These are phyloP conservation scores for Phytophthora podocarpi DNA, from an alignment of 352 stramenopile genomes.

Conservation along the genomic window DNA sequence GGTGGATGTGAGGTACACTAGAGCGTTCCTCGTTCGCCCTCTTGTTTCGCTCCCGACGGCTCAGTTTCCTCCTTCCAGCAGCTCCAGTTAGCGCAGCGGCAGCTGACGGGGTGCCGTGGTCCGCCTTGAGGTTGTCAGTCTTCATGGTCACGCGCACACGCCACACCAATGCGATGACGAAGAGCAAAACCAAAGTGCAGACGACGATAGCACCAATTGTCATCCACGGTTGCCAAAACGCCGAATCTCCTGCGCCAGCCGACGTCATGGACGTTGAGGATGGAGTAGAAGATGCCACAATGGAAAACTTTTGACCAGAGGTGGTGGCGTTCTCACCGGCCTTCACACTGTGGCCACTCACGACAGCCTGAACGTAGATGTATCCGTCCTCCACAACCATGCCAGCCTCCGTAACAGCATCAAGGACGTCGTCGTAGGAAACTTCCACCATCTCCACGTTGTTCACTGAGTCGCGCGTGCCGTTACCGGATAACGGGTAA, in stretches of 20 bases:
- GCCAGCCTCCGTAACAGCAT: constrained; percentile 32
- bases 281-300: constrained; percentile 79
- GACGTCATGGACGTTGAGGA: constrained; percentile 42
- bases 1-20: constrained; percentile 28
- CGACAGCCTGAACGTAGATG: constrained; percentile 66
- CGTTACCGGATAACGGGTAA: constrained; percentile 66
- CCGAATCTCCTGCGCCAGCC: background rate
- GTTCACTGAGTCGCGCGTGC: constrained; percentile 65
- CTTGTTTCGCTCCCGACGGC: constrained; percentile 22
- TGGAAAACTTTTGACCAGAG: constrained; percentile 65
- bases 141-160: constrained; percentile 42
- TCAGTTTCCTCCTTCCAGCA: constrained; percentile 8
- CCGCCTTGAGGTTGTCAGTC: constrained; percentile 26
- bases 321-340: constrained; percentile 47
- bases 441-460: constrained; percentile 85
- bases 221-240: constrained; percentile 84
- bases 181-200: constrained; percentile 52
- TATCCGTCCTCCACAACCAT: constrained; percentile 37
- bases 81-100: constrained; percentile 14
- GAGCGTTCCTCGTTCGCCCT: constrained; percentile 10
- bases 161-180: constrained; percentile 59
- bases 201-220: constrained; percentile 63
- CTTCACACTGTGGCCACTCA: constrained; percentile 72
- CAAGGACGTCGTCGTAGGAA: constrained; percentile 53
- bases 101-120: constrained; percentile 14